These are phyloP conservation scores for Termitomyces sp. DNA, from an alignment of 768 basidiomycete genomes.

Conservation along the genomic window DNA sequence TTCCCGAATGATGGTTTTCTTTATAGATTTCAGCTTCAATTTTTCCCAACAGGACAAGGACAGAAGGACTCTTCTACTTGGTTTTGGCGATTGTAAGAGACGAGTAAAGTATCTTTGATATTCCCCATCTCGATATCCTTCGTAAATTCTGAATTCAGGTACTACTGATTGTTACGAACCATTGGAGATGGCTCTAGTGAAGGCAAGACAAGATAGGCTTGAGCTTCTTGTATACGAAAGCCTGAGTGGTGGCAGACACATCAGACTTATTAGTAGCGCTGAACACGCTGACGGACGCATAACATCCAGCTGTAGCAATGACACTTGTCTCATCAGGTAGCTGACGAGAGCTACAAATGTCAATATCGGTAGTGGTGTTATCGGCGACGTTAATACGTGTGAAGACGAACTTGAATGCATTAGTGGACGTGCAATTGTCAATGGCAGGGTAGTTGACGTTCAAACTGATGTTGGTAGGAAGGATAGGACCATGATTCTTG, in stretches of 20 bases:
- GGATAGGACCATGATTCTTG: conserved; percentile 23
- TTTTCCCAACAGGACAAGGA: neutral
- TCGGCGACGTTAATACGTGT: conserved; percentile 34
- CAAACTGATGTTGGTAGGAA: conserved; percentile 35
- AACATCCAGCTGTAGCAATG: conserved; percentile 34
- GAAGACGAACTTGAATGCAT: conserved; percentile 41
- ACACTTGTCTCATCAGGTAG: conserved; percentile 42
- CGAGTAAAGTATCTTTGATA: neutral
- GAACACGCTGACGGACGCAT: conserved; percentile 45
- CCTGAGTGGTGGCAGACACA: conserved; percentile 39
- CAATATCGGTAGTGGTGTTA: conserved; percentile 34
- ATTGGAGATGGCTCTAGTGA: neutral
- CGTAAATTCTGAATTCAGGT: neutral
- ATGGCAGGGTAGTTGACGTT: conserved; percentile 49
- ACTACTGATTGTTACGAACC: neutral
- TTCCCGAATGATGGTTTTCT: neutral
- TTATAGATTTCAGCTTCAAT: neutral
- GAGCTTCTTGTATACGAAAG: conserved; percentile 33
- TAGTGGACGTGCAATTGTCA: conserved; percentile 32
- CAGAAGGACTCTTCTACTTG: no score
- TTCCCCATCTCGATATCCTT: neutral
- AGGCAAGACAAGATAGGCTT: conserved; percentile 28
- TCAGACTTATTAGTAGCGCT: conserved; percentile 41
- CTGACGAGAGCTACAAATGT: conserved; percentile 39
- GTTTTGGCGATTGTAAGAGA: no score